Percentiles rank a stretch among this genome's conserved stretches.
Evolutionary conservation across 2,329 filamentous ascomycete genomes (phyloP).

Genomic region (Fusarium denticulatum): DNA sequence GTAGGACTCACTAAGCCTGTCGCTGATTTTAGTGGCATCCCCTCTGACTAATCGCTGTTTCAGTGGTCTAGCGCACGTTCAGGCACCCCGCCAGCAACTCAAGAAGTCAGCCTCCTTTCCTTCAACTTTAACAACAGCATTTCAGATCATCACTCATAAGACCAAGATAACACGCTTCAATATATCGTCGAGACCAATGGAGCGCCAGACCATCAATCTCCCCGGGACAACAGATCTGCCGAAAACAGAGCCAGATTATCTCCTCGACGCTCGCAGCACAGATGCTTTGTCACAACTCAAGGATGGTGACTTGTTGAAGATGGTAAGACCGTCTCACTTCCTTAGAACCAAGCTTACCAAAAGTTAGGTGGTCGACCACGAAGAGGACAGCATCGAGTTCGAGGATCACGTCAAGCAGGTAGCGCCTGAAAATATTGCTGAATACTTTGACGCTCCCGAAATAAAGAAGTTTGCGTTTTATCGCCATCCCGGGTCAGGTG

Average conservation of each 20-base stretch:
- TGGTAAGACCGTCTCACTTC: neutral
- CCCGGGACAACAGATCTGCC: neutral
- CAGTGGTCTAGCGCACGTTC: neutral
- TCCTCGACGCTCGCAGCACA: neutral
- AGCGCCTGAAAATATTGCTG: neutral
- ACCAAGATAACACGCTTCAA: too few relatives aligned
- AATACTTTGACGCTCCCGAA: neutral
- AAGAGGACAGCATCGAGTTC: neutral
- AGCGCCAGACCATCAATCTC: neutral
- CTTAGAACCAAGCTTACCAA: neutral
- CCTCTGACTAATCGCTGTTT: neutral
- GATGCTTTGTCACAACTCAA: neutral
- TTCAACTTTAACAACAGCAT: neutral
- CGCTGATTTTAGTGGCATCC: accelerated
- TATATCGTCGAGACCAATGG: neutral
- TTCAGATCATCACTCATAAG: too few relatives aligned
- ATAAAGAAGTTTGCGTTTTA: slow-evolving; percentile 5
- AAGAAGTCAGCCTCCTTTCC: neutral
- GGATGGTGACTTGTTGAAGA: slow-evolving; percentile 6
- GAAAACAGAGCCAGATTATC: neutral
- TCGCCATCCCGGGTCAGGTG: neutral
- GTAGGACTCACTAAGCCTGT: neutral
- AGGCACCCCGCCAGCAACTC: neutral
- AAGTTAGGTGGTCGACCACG: neutral
- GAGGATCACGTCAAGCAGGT: neutral